Evolutionary conservation across 352 stramenopile genomes (phyloP).

Genomic region (Phytopythium helicoides): DNA sequence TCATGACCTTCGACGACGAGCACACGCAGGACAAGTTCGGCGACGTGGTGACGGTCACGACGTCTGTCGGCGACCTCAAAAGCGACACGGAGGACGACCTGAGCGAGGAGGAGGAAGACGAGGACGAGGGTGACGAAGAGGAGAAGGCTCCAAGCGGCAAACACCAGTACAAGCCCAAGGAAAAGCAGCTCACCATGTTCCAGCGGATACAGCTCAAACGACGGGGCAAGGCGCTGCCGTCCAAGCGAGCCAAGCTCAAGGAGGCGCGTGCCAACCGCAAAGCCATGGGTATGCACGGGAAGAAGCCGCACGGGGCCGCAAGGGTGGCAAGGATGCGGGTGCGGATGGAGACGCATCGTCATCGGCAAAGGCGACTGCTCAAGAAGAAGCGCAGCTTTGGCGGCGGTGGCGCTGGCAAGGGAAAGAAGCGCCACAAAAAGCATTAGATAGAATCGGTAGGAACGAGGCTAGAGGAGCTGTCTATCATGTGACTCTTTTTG

Average conservation of each 20-base stretch:
- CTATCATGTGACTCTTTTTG: background rate
- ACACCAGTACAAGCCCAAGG: constrained; percentile 42
- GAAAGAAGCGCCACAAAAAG: constrained; percentile 42
- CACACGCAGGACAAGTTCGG: constrained; percentile 87
- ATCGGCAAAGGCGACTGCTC: constrained; percentile 18
- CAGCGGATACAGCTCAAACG: constrained; percentile 88
- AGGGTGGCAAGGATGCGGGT: constrained; percentile 21
- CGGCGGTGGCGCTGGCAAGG: constrained; percentile 11
- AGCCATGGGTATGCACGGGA: constrained; percentile 46
- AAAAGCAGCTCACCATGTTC: constrained; percentile 79
- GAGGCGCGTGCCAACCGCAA: constrained; percentile 68
- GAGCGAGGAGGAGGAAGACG: constrained; percentile 65
- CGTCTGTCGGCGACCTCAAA: constrained; percentile 70
- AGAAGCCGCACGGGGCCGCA: constrained; percentile 32
- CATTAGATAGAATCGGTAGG: constrained; percentile 11
- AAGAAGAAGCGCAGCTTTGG: constrained; percentile 30
- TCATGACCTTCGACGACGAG: constrained; percentile 77
- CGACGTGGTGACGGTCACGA: constrained; percentile 85
- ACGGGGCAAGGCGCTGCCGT: constrained; percentile 72
- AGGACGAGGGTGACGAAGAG: constrained; percentile 40
- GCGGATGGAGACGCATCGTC: constrained; percentile 22
- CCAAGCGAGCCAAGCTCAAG: constrained; percentile 85
- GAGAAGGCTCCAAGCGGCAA: constrained; percentile 23
- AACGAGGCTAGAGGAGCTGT: background rate
- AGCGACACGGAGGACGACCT: constrained; percentile 73